Evolutionary conservation across 257 asterid genomes (phyloP), one percentile per base, ranked within the genome.

Genomic region (Lycium barbarum): DNA sequence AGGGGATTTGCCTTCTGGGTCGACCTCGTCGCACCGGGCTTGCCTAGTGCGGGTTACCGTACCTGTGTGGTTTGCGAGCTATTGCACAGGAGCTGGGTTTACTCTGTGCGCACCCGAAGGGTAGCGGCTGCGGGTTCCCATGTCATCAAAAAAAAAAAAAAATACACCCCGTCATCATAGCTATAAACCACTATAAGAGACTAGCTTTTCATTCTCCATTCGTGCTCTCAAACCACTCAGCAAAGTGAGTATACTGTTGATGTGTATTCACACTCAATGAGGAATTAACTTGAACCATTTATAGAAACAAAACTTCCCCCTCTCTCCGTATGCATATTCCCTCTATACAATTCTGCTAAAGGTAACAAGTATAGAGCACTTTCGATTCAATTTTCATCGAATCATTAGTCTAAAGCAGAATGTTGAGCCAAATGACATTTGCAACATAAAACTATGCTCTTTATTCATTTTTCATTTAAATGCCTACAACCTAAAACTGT

Each of bases 391-490:
- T 73, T 73, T 22, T 7, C 7, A 3, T 15, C 2, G 6, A 72
- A 73, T 49, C 81, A 74, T 3, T 74, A 74, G 81, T 49, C 45
- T 74, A 74, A 49, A 74, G 62, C 40, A 14, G 12, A 74, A 74
- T 49, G 20, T 22, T 49, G 62, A 22, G 12, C 0, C 45, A 49
- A 74, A 49, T 74, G 13, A 49, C 62, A 49, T 49, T 22, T 74
- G 1, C 43, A 49, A 12, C 15, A 45, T 22, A 74, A 13, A 6
- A 20, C 1, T 12, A 49, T 1, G 61, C 61, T 74, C 10, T 26
- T 38, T 74, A 3, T 72, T 66, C 72, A 5, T 18, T 18, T 71
- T 72, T 38, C 3, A 43, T 43, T 45, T 0, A 72, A 72, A 45
- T n/a, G 13, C 58, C 59, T 20, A 22, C 40, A 20, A 22, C 61